Conservation (phyloP, 768 basidiomycete genomes). For the Brasilioporus rufonigricans region DNA sequence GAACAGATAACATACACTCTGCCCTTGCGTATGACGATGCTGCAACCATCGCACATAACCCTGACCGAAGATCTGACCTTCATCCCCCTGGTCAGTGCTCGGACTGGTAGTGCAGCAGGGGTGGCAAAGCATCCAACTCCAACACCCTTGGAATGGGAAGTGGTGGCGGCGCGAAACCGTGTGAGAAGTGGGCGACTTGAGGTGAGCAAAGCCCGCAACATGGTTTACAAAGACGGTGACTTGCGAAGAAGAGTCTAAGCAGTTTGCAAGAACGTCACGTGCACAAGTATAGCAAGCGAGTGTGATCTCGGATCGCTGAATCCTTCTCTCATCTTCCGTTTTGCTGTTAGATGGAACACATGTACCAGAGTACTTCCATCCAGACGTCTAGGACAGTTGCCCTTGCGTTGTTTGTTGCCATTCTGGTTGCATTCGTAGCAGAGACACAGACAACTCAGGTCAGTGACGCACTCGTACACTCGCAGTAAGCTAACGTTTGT, state of each 20-base stretch:
- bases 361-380: neutral
- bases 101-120: slow-evolving; percentile 19
- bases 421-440: slow-evolving; percentile 68
- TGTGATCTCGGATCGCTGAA: too few species aligned
- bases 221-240: neutral
- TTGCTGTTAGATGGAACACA: slow-evolving; percentile 3
- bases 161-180: slow-evolving; percentile 45
- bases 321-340: too few species aligned
- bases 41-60: slow-evolving; percentile 92
- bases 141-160: slow-evolving; percentile 32
- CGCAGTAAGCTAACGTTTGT: slow-evolving; percentile 3
- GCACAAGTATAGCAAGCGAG: neutral
- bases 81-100: slow-evolving; percentile 70
- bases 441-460: slow-evolving; percentile 82
- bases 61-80: slow-evolving; percentile 96
- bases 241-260: too few species aligned
- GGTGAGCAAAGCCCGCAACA: slow-evolving; percentile 62
- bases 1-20: slow-evolving; percentile 90
- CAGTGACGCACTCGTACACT: slow-evolving; percentile 9
- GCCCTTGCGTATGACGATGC: slow-evolving; percentile 83
- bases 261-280: slow-evolving; percentile 5
- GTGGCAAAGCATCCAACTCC: slow-evolving; percentile 24
- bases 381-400: slow-evolving; percentile 40
- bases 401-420: slow-evolving; percentile 52
- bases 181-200: slow-evolving; percentile 61